Base-by-base conservation (phyloP, 495 filamentous ascomycete genomes). In the Talaromyces proteolyticus region DNA sequence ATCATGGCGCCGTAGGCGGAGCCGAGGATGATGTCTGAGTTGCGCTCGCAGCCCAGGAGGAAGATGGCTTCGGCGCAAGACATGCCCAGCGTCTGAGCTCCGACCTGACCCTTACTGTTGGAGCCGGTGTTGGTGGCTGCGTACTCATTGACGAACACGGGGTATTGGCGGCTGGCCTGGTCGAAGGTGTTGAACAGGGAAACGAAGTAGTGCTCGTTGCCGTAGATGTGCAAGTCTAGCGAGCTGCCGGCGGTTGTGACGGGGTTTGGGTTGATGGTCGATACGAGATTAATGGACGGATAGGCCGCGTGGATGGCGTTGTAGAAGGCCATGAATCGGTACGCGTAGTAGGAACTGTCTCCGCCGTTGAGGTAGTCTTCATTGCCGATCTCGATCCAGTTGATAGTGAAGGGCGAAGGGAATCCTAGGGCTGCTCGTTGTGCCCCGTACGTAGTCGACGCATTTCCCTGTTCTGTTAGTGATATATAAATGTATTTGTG, bases 1-100 rank as follows among this genome's bases (percentile, higher is more conserved):
- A 79, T 46, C 37, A 69, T 47, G 0, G 75, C 70, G 6, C 74
- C 72, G 53, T 82, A 78, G 7, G 77, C 70, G 4, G 75, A 74
- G 61, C 78, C 76, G 47, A 74, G 61, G 6, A 81, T 66, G 14
- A 76, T 60, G 54, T 85, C 77, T 4, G 75, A 72, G 59, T 88
- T 88, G 19, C 82, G 70, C 64, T 89, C 85, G 38, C 80, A 72
- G 21, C 81, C 84, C 29, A 89, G 73, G 53, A 86, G 73, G 53
- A 79, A 85, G 22, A 88, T 76, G 2, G 82, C 84, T 55, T 90
- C 85, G 20, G 69, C 74, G 36, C 86, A 78, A 39, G 74, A 73
- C 37, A 76, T 79, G 47, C 74, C 79, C 79, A 86, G 51, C 44
- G 58, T 68, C 46, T 73, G 61, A 67, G 60, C 42, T 26, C 12